These are phyloP conservation scores for Coemansia sp. DNA, from an alignment of 192 early-diverging fungal genomes.

Conservation along the genomic window DNA sequence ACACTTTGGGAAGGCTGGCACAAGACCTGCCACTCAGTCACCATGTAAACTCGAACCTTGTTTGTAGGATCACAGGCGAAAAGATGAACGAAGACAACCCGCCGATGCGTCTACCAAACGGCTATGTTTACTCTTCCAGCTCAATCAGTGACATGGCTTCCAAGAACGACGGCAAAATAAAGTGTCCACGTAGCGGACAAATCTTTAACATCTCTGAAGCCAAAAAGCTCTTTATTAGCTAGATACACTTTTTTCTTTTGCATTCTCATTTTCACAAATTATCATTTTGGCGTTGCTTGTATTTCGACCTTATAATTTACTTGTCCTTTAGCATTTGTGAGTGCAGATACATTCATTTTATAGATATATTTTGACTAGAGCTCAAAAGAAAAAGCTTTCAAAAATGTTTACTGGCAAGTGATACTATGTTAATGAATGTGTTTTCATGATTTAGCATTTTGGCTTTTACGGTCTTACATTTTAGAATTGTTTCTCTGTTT, in stretches of 20 bases:
- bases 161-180: slow-evolving; percentile 65
- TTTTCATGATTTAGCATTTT: no score
- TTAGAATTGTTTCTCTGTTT: no score
- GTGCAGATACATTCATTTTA: no score
- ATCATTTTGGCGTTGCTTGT: no score
- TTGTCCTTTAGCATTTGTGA: no score
- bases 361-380: no score
- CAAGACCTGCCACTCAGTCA: slow-evolving; percentile 84
- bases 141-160: slow-evolving; percentile 69
- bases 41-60: slow-evolving; percentile 92
- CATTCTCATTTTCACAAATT: no score
- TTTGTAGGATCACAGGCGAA: slow-evolving; percentile 86
- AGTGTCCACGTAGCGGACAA: slow-evolving; percentile 69
- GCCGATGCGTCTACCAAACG: slow-evolving; percentile 95
- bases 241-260: not conserved
- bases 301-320: no score
- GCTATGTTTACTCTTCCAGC: slow-evolving; percentile 87
- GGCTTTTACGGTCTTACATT: no score
- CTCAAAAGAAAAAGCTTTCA: no score
- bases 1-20: slow-evolving; percentile 85
- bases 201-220: slow-evolving; percentile 58
- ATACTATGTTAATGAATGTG: no score
- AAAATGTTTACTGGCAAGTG: no score
- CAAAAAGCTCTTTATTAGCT: slow-evolving; percentile 80
- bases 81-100: slow-evolving; percentile 98